Conservation (phyloP, 2,329 filamentous ascomycete species). For the Sporothrix pallida region DNA sequence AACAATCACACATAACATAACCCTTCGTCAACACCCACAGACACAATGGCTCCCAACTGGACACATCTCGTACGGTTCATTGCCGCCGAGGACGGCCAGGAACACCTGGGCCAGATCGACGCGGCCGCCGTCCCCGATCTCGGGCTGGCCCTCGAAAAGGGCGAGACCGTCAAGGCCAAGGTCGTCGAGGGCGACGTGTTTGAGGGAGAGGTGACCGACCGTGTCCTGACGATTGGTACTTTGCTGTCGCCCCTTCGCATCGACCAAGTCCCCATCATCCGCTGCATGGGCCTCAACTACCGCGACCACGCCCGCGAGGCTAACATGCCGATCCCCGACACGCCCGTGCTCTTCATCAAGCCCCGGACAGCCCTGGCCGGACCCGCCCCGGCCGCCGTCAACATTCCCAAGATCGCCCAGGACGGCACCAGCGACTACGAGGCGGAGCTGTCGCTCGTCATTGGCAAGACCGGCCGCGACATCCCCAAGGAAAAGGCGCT, state of each 20-base stretch:
- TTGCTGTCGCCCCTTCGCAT: constrained; percentile 46
- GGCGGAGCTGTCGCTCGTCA: constrained; percentile 49
- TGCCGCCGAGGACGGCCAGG: constrained; percentile 49
- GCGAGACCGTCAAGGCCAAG: constrained; percentile 45
- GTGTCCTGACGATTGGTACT: constrained; percentile 39
- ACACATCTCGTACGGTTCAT: constrained; percentile 51
- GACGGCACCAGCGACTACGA: constrained; percentile 50
- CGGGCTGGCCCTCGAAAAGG: constrained; percentile 45
- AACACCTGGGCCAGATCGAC: constrained; percentile 50
- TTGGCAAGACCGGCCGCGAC: constrained; percentile 47
- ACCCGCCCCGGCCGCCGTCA: constrained; percentile 43
- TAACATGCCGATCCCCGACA: constrained; percentile 46
- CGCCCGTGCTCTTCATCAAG: constrained; percentile 50
- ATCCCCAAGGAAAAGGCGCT: constrained; percentile 47
- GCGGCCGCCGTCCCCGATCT: constrained; percentile 44
- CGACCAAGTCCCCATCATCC: constrained; percentile 49
- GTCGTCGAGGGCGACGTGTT: constrained; percentile 47
- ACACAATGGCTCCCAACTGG: constrained; percentile 41
- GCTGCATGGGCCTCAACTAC: constrained; percentile 56
- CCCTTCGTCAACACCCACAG: too few relatives aligned
- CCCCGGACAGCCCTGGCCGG: constrained; percentile 46
- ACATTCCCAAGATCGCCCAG: constrained; percentile 45
- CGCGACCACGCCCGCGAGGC: constrained; percentile 49
- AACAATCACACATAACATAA: too few relatives aligned
- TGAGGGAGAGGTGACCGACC: constrained; percentile 45